Percentiles rank a stretch among this genome's conserved stretches.
Conservation (phyloP, 441 rosid genomes). For the Lepidium campestre region DNA sequence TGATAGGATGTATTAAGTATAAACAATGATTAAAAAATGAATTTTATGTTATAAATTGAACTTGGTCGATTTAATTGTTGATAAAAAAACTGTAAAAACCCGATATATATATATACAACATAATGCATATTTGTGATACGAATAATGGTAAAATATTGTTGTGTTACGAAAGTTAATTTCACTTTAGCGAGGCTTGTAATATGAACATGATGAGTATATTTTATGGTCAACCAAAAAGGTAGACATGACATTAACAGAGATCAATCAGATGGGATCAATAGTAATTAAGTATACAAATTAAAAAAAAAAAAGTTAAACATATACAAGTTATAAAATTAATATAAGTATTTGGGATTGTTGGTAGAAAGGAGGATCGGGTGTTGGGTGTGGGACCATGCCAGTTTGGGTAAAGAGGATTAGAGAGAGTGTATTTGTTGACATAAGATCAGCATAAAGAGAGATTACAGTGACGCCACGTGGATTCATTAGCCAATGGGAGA, state of each 20-base stretch:
- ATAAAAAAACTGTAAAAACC: too few relatives aligned
- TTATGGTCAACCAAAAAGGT: not conserved
- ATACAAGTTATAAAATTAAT: too few relatives aligned
- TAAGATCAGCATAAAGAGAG: not conserved
- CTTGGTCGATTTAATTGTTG: too few relatives aligned
- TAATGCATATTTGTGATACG: too few relatives aligned
- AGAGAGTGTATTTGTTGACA: not conserved
- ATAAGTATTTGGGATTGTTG: not conserved
- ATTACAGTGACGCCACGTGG: constrained; percentile 10
- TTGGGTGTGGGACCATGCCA: constrained; percentile 11
- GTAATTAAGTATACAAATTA: not conserved
- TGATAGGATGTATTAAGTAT: too few relatives aligned
- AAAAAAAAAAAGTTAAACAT: too few relatives aligned
- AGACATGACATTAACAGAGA: not conserved
- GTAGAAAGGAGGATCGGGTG: constrained; percentile 9
- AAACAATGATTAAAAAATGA: too few relatives aligned
- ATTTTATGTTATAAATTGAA: too few relatives aligned
- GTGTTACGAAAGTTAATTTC: not conserved
- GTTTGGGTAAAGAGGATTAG: constrained; percentile 9
- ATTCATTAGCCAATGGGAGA: not conserved
- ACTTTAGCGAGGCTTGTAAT: not conserved
- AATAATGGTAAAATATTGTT: not conserved
- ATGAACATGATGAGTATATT: not conserved
- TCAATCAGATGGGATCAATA: not conserved
- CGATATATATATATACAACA: too few relatives aligned